phyloP scores from a whole-genome alignment of 768 basidiomycete genomes.

The Pholiota molesta region DNA sequence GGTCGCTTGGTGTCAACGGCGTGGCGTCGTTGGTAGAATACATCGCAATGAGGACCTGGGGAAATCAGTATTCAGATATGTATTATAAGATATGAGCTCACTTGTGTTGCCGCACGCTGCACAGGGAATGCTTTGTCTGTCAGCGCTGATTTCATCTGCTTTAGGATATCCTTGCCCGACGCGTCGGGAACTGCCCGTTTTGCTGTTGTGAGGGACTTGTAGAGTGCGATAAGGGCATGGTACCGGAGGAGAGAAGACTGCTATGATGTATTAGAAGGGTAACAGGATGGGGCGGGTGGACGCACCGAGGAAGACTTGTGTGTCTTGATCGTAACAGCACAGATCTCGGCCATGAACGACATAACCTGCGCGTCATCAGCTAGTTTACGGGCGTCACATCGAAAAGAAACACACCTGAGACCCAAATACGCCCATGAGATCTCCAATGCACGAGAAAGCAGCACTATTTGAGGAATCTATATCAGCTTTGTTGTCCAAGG shows the following conservation, averaged over 20 bases:
- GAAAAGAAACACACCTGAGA: constrained; percentile 64
- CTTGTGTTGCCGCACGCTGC: constrained; percentile 83
- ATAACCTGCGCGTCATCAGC: constrained; percentile 65
- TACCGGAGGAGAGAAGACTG: constrained; percentile 83
- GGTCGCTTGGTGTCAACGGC: constrained; percentile 63
- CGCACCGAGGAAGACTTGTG: constrained; percentile 75
- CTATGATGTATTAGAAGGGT: not conserved
- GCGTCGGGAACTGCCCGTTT: constrained; percentile 85
- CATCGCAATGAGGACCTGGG: constrained; percentile 51
- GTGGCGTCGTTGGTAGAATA: constrained; percentile 56
- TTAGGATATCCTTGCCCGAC: constrained; percentile 77
- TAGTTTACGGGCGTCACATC: not conserved
- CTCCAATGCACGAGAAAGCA: constrained; percentile 84
- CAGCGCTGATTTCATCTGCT: constrained; percentile 75
- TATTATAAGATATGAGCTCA: constrained; percentile 38
- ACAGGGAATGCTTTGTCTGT: constrained; percentile 84
- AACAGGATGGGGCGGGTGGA: constrained; percentile 10
- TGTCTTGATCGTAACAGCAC: constrained; percentile 64
- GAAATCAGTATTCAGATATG: not conserved
- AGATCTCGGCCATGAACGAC: constrained; percentile 92
- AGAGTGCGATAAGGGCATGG: constrained; percentile 75
- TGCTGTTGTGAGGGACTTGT: constrained; percentile 79
- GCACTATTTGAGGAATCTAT: constrained; percentile 53
- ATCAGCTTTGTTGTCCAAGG: not conserved
- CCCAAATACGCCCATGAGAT: constrained; percentile 85